phyloP scores from a whole-genome alignment of 1,284 basidiomycete species.

The Heterobasidion irregulare region DNA sequence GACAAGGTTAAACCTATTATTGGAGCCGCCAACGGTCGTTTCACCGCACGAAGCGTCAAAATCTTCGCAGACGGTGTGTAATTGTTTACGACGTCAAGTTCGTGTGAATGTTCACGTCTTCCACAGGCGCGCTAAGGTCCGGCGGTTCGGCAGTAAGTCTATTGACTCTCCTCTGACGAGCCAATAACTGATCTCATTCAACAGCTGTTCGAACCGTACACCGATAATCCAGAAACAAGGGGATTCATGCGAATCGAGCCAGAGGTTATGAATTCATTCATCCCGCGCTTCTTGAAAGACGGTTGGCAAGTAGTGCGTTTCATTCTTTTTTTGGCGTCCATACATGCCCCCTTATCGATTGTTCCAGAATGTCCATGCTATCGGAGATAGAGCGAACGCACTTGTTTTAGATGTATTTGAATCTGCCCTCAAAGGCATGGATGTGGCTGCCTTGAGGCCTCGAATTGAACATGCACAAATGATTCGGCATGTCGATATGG shows the following conservation, averaged over 20 bases:
- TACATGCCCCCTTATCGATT: background rate
- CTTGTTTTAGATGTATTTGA: constrained; percentile 82
- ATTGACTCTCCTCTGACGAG: background rate
- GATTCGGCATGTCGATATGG: constrained; percentile 64
- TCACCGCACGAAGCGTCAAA: constrained; percentile 78
- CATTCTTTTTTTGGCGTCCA: background rate
- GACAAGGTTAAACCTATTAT: constrained; percentile 52
- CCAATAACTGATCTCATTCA: background rate
- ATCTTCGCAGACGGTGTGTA: constrained; percentile 76
- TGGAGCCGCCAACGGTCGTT: constrained; percentile 46
- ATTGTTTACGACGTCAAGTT: background rate
- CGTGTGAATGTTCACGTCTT: background rate
- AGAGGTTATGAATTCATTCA: constrained; percentile 51
- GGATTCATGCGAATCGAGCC: constrained; percentile 74
- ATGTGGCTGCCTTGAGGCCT: constrained; percentile 61
- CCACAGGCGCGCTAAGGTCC: constrained; percentile 77
- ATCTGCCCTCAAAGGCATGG: constrained; percentile 45
- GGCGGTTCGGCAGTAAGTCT: constrained; percentile 78
- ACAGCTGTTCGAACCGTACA: constrained; percentile 71
- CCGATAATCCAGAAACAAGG: constrained; percentile 67
- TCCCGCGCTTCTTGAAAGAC: constrained; percentile 66
- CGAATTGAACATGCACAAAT: constrained; percentile 91
- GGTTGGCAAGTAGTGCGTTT: constrained; percentile 73
- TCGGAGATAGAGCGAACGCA: constrained; percentile 86
- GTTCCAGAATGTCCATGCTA: constrained; percentile 78